phyloP scores from a whole-genome alignment of 2,329 filamentous ascomycete species.

The Malbranchea zuffiana region DNA sequence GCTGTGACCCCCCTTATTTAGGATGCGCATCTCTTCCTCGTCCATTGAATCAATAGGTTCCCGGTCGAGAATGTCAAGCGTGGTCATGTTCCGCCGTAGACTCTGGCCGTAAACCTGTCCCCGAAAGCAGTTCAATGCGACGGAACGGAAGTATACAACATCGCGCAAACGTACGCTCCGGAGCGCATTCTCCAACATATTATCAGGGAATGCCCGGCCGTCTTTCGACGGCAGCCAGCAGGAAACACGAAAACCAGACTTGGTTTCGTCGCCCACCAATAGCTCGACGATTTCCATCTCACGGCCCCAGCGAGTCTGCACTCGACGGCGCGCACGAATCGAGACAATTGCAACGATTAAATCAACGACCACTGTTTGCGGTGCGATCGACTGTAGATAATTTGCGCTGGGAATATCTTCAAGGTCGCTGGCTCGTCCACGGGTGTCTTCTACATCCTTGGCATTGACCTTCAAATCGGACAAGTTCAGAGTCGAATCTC shows the following conservation, averaged over 20 bases:
- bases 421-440: conserved; percentile 50
- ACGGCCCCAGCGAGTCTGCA: conserved; percentile 49
- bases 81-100: conserved; percentile 59
- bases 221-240: conserved; percentile 58
- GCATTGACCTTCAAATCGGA: conserved; percentile 5
- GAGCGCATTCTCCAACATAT: conserved; percentile 32
- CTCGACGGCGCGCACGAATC: conserved; percentile 53
- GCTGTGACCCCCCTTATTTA: conserved; percentile 20
- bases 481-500: conserved; percentile 13
- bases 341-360: conserved; percentile 71
- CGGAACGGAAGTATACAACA: conserved; percentile 66
- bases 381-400: conserved; percentile 56
- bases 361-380: conserved; percentile 73
- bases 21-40: conserved; percentile 33
- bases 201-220: conserved; percentile 15
- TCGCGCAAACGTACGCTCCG: conserved; percentile 55
- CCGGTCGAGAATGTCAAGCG: conserved; percentile 55
- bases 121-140: conserved; percentile 65
- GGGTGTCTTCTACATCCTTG: conserved; percentile 14
- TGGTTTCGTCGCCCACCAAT: conserved; percentile 75
- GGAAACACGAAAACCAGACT: conserved; percentile 66
- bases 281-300: conserved; percentile 61
- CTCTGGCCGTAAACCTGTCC: conserved; percentile 76
- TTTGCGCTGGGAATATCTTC: conserved; percentile 57
- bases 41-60: conserved; percentile 43